phyloP scores from a whole-genome alignment of 208 protist genomes.

The Acanthamoeba healyi region DNA sequence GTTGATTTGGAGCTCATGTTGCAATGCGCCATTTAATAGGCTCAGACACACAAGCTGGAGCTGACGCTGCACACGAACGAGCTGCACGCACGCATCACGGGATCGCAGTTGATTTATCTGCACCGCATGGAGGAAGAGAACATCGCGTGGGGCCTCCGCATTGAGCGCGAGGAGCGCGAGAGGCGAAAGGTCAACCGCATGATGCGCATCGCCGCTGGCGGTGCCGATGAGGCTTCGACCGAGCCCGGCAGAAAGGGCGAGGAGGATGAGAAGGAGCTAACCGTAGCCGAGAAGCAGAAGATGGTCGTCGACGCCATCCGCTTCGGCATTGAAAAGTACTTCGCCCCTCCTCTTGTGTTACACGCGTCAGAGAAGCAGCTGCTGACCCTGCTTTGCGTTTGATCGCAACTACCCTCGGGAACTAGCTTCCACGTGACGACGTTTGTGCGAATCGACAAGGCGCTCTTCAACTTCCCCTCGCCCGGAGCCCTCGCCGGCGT shows the following conservation, averaged over 20 bases:
- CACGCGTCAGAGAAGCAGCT: no score
- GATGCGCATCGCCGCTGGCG: neutral
- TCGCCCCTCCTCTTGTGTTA: no score
- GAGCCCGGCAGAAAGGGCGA: neutral
- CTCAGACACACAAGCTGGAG: neutral
- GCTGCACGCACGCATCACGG: neutral
- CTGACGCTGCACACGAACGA: neutral
- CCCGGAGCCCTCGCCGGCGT: neutral
- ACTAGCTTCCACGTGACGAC: neutral
- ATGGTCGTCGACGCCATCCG: neutral
- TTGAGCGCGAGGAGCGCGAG: neutral
- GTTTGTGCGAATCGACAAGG: neutral
- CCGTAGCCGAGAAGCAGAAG: neutral
- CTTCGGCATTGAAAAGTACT: neutral
- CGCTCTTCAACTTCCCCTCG: neutral
- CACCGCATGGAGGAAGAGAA: slow-evolving; percentile 6
- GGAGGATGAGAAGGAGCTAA: neutral
- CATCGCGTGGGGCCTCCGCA: slow-evolving; percentile 1
- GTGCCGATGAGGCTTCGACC: neutral
- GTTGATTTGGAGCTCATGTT: no score
- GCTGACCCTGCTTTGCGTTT: no score
- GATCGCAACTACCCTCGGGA: no score
- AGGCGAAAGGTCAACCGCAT: neutral
- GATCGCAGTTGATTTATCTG: neutral
- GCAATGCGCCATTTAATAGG: neutral